Base-by-base conservation (phyloP, 163 green algal species). In the Prototheca wickerhamii region DNA sequence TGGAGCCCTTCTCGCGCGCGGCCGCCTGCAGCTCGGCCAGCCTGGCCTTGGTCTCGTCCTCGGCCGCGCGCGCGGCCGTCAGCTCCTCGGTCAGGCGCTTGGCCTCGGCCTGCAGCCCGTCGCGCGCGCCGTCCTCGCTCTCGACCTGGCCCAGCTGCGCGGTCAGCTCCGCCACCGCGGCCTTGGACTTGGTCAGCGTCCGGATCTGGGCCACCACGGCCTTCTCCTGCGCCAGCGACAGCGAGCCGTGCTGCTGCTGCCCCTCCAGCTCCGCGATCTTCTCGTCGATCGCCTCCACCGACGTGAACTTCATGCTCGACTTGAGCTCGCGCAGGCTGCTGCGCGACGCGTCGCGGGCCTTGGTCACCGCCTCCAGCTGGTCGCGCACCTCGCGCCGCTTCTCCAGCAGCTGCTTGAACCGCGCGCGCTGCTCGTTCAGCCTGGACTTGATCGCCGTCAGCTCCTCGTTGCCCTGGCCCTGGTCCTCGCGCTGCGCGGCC, bases 211-310 rank as follows among this genome's bases (percentile, higher is more conserved):
- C 72, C 40, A 93, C 35, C 35, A 85, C 51, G 55, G 76, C 75
- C 75, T 91, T 90, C 77, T 92, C 83, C 67, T 92, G 85, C 35
- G 70, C 63, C 51, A 92, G 65, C n/a, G 70, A 67, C 58, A 91
- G 69, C 32, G 65, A 79, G 58, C 70, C 80, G 75, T 93, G 86
- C 28, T 57, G 25, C 60, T 88, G 75, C 21, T 67, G 60, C 58
- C 83, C 37, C 72, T 93, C 85, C 37, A 91, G 61, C 30, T 77
- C 69, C 4, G 40, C 37, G 15, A 93, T 78, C 63, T 83, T 71
- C 57, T 73, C 60, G 58, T 92, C 86, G 64, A 92, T 88, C 31
- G 83, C 56, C 57, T 87, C 84, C 32, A 75, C 61, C 51, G 54
- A 85, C 4, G 76, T 78, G 70, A 82, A 87, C 40, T 81, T 73